phyloP scores from a whole-genome alignment of 805 yeast genomes.

The Torulaspora quercuum region DNA sequence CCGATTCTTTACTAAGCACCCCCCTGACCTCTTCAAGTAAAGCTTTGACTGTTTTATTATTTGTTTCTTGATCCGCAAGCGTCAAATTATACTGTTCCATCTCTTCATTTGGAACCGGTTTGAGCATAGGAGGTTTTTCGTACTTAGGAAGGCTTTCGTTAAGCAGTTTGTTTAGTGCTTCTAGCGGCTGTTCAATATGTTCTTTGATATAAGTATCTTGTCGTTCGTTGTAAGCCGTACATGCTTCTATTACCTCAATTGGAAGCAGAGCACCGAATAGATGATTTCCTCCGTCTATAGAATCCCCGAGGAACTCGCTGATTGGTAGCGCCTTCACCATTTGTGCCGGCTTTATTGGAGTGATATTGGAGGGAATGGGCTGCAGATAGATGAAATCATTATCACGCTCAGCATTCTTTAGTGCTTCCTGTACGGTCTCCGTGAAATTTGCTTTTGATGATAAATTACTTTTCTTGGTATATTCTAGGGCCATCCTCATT shows the following conservation, averaged over 20 bases:
- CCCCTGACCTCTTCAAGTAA: conserved; percentile 47
- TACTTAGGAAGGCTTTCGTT: conserved; percentile 44
- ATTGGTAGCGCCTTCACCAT: conserved; percentile 53
- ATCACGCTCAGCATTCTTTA: conserved; percentile 64
- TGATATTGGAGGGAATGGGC: conserved; percentile 52
- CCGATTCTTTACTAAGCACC: conserved; percentile 47
- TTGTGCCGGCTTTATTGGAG: conserved; percentile 44
- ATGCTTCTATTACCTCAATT: conserved; percentile 56
- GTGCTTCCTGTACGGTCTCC: conserved; percentile 42
- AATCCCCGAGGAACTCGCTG: conserved; percentile 37
- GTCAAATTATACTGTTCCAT: conserved; percentile 56
- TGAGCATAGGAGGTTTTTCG: conserved; percentile 61
- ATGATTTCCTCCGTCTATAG: conserved; percentile 26
- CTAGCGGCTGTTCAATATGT: conserved; percentile 48
- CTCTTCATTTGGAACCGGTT: conserved; percentile 52
- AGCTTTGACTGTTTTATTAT: conserved; percentile 40
- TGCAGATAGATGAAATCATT: conserved; percentile 77
- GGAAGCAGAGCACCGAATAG: conserved; percentile 69
- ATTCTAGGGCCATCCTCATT: conserved; percentile 36
- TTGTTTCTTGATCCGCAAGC: conserved; percentile 53
- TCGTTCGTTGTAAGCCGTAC: conserved; percentile 66
- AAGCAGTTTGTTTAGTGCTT: conserved; percentile 45
- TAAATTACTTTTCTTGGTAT: conserved; percentile 39
- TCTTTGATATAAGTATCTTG: conserved; percentile 50
- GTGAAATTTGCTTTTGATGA: conserved; percentile 40